phyloP scores from a whole-genome alignment of 208 protist species.

The Leishmania guyanensis region DNA sequence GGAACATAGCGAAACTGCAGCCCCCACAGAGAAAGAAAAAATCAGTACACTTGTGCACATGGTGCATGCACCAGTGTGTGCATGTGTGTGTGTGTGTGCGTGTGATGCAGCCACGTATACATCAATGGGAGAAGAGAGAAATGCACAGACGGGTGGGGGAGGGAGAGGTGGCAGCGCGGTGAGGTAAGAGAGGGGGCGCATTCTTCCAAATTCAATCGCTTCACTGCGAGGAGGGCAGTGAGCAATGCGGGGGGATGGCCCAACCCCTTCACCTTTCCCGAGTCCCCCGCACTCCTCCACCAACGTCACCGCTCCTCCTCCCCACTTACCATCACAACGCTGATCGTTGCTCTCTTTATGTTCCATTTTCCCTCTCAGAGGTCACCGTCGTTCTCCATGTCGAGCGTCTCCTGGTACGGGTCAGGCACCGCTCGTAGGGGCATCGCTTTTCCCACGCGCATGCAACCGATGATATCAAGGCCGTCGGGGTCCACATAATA shows the following conservation, averaged over 20 bases:
- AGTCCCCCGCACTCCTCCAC: neutral
- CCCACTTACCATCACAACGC: neutral
- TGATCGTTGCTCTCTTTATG: neutral
- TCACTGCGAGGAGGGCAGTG: neutral
- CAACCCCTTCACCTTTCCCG: too few species aligned
- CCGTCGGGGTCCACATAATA: slow-evolving; percentile 36
- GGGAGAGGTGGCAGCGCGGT: neutral
- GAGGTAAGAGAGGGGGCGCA: neutral
- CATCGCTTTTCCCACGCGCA: slow-evolving; percentile 46
- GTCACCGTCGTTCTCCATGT: slow-evolving; percentile 26
- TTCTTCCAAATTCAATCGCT: neutral
- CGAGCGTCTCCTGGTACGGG: slow-evolving; percentile 28
- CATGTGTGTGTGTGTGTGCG: neutral
- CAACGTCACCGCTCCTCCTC: neutral
- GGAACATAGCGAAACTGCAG: neutral
- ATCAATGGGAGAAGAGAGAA: neutral
- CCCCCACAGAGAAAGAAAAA: neutral
- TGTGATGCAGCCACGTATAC: neutral
- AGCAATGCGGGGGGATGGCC: neutral
- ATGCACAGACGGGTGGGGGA: neutral
- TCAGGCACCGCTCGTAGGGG: slow-evolving; percentile 11
- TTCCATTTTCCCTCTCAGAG: slow-evolving; percentile 12
- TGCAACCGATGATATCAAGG: slow-evolving; percentile 33
- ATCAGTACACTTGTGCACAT: neutral
- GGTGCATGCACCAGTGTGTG: neutral